phyloP scores from a whole-genome alignment of 1,139 yeast genomes.

The Suhomyces taliae region DNA sequence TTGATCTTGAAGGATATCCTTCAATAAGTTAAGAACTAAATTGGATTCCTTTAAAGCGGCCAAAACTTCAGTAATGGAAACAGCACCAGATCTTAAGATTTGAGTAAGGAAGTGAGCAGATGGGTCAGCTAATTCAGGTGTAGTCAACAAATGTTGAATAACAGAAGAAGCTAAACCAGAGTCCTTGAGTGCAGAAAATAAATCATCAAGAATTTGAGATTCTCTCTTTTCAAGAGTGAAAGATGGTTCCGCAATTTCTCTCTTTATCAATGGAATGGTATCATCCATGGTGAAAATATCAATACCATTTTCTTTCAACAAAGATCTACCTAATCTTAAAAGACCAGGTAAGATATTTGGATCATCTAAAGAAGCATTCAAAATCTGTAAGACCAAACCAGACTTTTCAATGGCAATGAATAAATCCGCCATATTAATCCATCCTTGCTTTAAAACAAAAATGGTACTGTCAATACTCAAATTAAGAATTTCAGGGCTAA shows the following conservation, averaged over 20 bases:
- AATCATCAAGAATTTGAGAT: slow-evolving; percentile 22
- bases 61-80: slow-evolving; percentile 22
- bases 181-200: slow-evolving; percentile 27
- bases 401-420: slow-evolving; percentile 31
- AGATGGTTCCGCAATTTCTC: neutral
- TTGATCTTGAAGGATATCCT: slow-evolving; percentile 21
- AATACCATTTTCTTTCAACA: slow-evolving; percentile 23
- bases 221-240: slow-evolving; percentile 18
- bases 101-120: slow-evolving; percentile 27
- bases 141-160: slow-evolving; percentile 26
- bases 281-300: slow-evolving; percentile 13
- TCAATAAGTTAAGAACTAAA: slow-evolving; percentile 19
- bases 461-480: slow-evolving; percentile 24
- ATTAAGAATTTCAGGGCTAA: slow-evolving; percentile 26
- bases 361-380: slow-evolving; percentile 27
- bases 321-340: slow-evolving; percentile 25
- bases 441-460: slow-evolving; percentile 21
- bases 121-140: slow-evolving; percentile 29
- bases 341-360: slow-evolving; percentile 31
- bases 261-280: neutral
- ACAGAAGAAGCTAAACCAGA: slow-evolving; percentile 34
- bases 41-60: slow-evolving; percentile 26
- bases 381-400: slow-evolving; percentile 27
- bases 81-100: slow-evolving; percentile 26
- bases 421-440: slow-evolving; percentile 26